Base-by-base conservation (phyloP, 306 rosid genomes). In the Lotus japonicus region DNA sequence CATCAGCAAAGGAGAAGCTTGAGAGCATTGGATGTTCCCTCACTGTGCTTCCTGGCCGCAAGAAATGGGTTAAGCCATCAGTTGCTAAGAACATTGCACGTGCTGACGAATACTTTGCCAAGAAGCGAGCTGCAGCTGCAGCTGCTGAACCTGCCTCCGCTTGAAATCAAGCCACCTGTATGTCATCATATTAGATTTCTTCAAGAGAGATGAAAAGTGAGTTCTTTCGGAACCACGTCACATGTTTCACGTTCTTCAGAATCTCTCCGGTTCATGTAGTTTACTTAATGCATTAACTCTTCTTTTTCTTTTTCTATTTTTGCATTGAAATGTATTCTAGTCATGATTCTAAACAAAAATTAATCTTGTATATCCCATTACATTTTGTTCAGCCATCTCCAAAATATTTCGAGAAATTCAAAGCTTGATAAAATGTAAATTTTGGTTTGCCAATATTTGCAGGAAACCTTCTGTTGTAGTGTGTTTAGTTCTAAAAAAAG, bases 41-140 rank as follows among this genome's bases (percentile, higher is more conserved):
- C 66, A 85, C 89, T 3, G 85, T 85, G 43, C 79, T 95, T 60
- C 97, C 96, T 11, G 99, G 99, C 42, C 87, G 95, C 11, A 95
- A 95, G 92, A 95, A 95, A 77, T 95, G 97, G 99, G 91, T 94
- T 17, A 90, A 94, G 75, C 92, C 97, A 63, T 87, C 97, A 2
- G 97, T 94, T 75, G 88, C 95, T 38, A 94, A 90, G 72, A 94
- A 90, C 82, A 77, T 84, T 16, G 99, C 97, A 13, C 99, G 99
- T 23, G 97, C 99, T 0, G 99, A 94, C 0, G 97, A 94, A 74
- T 90, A 90, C 84, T 94, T 90, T 11, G 96, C 96, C 81, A 94
- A 82, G 87, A 94, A 90, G 75, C 85, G 85, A 19, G 96, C 89
- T 11, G 92, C 92, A 21, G 85, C 94, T 31, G 36, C 36, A 31